phyloP scores from a whole-genome alignment of 768 basidiomycete species.

The Cyathus striatus region DNA sequence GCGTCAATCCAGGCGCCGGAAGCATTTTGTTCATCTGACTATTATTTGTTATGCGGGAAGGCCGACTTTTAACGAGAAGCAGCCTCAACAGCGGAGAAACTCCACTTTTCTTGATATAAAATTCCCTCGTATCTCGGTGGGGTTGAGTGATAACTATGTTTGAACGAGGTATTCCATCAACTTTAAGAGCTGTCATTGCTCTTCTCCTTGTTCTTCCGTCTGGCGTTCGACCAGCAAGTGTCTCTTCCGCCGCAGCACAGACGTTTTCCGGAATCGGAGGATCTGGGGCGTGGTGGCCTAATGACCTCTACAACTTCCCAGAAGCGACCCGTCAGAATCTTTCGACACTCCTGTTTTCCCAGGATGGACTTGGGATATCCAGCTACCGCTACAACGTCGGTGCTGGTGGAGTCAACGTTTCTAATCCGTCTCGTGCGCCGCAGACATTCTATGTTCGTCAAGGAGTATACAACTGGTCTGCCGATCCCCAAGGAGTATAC shows the following conservation, averaged over 20 bases:
- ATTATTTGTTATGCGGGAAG: too few relatives aligned
- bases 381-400: conserved; percentile 40
- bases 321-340: conserved; percentile 33
- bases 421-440: conserved; percentile 29
- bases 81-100: too few relatives aligned
- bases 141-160: too few relatives aligned
- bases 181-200: too few relatives aligned
- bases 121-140: too few relatives aligned
- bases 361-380: conserved; percentile 31
- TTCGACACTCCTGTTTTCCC: conserved; percentile 32
- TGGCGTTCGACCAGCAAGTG: conserved; percentile 11
- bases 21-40: too few relatives aligned
- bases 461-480: conserved; percentile 33
- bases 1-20: too few relatives aligned
- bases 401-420: conserved; percentile 36
- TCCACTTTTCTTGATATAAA: too few relatives aligned
- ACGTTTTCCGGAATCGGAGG: conserved; percentile 36
- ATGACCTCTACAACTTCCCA: conserved; percentile 35
- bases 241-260: conserved; percentile 25
- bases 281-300: conserved; percentile 44
- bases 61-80: too few relatives aligned
- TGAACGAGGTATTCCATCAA: too few relatives aligned
- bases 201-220: too few relatives aligned
- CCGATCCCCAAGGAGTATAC: conserved; percentile 33
- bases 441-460: conserved; percentile 30